phyloP scores from a whole-genome alignment of 164 flowering plant species.

The Tetracentron sinense region DNA sequence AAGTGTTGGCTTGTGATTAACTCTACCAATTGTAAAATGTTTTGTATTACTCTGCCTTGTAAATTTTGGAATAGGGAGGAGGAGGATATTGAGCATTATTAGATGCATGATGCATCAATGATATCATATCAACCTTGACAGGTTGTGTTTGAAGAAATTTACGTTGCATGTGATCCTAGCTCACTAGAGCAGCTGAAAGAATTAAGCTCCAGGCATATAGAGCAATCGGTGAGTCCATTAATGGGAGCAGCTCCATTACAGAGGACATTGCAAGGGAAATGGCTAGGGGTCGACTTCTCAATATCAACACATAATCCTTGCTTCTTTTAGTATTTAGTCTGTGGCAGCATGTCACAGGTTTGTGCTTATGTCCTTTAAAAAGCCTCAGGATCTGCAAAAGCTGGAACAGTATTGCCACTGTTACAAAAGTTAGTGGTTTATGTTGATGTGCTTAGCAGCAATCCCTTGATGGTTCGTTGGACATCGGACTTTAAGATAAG shows the following conservation, averaged over 20 bases:
- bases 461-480: constrained; percentile 26
- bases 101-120: background rate
- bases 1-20: no score
- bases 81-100: no score
- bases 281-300: constrained; percentile 54
- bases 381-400: constrained; percentile 50
- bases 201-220: constrained; percentile 55
- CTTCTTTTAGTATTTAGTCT: background rate
- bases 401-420: constrained; percentile 54
- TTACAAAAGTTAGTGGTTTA: constrained; percentile 52
- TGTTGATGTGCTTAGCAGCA: constrained; percentile 23
- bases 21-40: no score
- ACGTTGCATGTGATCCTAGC: constrained; percentile 39
- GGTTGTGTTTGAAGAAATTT: constrained; percentile 54
- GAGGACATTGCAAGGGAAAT: constrained; percentile 64
- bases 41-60: no score
- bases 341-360: background rate
- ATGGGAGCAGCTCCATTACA: constrained; percentile 43
- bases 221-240: constrained; percentile 50
- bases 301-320: constrained; percentile 39
- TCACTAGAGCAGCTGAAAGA: constrained; percentile 66
- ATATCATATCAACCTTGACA: constrained; percentile 14
- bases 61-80: background rate
- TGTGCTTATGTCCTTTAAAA: constrained; percentile 12
- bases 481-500: constrained; percentile 47